Conservation (phyloP, 108 stramenopile genomes). For the Aurantiochytrium sp. region DNA sequence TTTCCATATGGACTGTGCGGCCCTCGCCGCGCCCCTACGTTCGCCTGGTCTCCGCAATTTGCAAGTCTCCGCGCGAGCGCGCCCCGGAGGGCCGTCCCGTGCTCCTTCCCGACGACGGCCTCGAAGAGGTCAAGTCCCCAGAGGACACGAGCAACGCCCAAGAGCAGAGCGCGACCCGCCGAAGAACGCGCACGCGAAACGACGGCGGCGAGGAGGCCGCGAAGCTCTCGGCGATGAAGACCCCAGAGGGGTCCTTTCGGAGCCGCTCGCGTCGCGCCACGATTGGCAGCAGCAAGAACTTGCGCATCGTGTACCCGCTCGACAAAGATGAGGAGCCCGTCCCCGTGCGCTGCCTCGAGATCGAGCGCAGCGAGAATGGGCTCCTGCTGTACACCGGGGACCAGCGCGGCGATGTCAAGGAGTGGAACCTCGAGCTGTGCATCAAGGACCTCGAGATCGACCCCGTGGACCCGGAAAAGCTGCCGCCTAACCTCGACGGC, state of each 20-base stretch:
- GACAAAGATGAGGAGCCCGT: neutral
- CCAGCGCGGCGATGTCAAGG: conserved; percentile 10
- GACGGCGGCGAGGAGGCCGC: too few relatives aligned
- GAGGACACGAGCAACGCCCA: neutral
- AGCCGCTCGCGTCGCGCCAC: too few relatives aligned
- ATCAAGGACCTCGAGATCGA: neutral
- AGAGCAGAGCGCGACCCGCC: too few relatives aligned
- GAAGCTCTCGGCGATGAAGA: too few relatives aligned
- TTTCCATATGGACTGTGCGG: conserved; percentile 26
- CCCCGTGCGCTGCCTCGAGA: neutral
- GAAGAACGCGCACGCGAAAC: too few relatives aligned
- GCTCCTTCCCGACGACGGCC: neutral
- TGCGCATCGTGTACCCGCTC: neutral
- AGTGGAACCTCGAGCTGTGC: neutral
- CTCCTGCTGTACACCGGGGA: neutral
- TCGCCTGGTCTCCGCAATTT: neutral
- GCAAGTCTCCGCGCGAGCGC: neutral
- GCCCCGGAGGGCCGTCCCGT: neutral
- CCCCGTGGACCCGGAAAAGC: neutral
- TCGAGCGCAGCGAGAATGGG: neutral
- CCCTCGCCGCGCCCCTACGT: neutral
- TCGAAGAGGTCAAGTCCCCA: neutral
- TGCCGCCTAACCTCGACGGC: neutral
- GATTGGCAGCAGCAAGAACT: too few relatives aligned
- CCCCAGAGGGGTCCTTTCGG: too few relatives aligned